Conservation (phyloP, 371 early-diverging fungal species). For the Haplosporangium sp. region DNA sequence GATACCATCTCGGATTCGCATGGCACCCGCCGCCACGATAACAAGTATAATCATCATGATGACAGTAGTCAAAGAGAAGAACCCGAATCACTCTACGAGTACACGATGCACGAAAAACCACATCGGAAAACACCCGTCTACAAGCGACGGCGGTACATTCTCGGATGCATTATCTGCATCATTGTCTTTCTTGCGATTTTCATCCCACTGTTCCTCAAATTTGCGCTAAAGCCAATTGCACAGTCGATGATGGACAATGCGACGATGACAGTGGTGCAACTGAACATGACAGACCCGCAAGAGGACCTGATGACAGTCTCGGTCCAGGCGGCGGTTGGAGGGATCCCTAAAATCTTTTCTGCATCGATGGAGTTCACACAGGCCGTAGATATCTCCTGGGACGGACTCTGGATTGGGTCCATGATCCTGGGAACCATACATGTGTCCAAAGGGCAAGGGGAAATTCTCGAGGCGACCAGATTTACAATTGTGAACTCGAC, state of each 20-base stretch:
- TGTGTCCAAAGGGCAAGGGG: constrained; percentile 71
- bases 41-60: not conserved
- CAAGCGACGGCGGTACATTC: constrained; percentile 63
- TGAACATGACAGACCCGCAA: constrained; percentile 63
- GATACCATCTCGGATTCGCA: constrained; percentile 12
- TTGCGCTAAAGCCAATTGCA: constrained; percentile 69
- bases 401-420: constrained; percentile 28
- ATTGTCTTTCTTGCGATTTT: constrained; percentile 62
- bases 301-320: constrained; percentile 29
- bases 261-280: constrained; percentile 55
- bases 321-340: constrained; percentile 29
- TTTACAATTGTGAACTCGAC: constrained; percentile 65
- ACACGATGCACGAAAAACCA: constrained; percentile 15
- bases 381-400: constrained; percentile 22
- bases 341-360: constrained; percentile 42
- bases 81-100: constrained; percentile 27
- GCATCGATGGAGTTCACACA: constrained; percentile 41
- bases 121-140: constrained; percentile 56
- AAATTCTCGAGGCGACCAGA: constrained; percentile 64
- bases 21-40: no score
- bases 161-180: constrained; percentile 60
- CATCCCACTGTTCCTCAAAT: constrained; percentile 61
- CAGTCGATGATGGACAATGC: constrained; percentile 63
- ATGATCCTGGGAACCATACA: constrained; percentile 33
- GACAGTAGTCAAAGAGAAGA: constrained; percentile 5